These are phyloP conservation scores for Leccinum barrowsii DNA, from an alignment of 768 basidiomycete genomes.

Conservation along the genomic window DNA sequence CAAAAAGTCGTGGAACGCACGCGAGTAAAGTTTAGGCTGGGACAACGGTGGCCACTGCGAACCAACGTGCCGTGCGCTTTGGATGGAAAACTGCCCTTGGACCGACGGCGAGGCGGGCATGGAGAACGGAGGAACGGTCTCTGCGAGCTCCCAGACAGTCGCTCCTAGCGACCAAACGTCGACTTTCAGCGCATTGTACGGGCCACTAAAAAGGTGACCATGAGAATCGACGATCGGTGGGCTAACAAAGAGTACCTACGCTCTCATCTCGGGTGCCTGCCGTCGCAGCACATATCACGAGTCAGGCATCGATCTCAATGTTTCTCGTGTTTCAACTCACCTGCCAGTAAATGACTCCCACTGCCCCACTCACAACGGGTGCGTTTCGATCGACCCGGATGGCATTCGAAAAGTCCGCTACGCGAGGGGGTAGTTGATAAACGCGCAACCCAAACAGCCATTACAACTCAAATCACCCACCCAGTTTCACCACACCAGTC, in stretches of 20 bases:
- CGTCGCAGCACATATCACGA: neutral
- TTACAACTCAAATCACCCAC: slow-evolving; percentile 37
- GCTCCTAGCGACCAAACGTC: slow-evolving; percentile 83
- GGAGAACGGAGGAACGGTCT: slow-evolving; percentile 71
- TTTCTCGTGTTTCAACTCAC: slow-evolving; percentile 30
- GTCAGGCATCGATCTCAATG: neutral
- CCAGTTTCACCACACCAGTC: slow-evolving; percentile 69
- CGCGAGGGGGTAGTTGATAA: slow-evolving; percentile 2
- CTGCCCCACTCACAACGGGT: slow-evolving; percentile 52
- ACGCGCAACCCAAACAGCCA: neutral
- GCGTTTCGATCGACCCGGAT: slow-evolving; percentile 52
- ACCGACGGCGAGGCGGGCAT: slow-evolving; percentile 31
- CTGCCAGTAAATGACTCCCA: slow-evolving; percentile 82
- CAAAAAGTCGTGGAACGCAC: slow-evolving; percentile 71
- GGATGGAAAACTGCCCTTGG: slow-evolving; percentile 29
- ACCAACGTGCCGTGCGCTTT: slow-evolving; percentile 42
- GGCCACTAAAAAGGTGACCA: slow-evolving; percentile 40
- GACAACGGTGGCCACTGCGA: slow-evolving; percentile 64
- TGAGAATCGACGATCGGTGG: slow-evolving; percentile 3
- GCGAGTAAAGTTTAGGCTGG: slow-evolving; percentile 59
- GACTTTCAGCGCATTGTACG: slow-evolving; percentile 71
- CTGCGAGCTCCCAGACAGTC: slow-evolving; percentile 79
- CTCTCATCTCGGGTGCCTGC: slow-evolving; percentile 74
- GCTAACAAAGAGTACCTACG: slow-evolving; percentile 39
- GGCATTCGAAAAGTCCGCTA: slow-evolving; percentile 82